A percentile compares a stretch with the other conserved stretches of the same genome.
Evolutionary conservation across 371 early-diverging fungal species (phyloP).

Genomic region (Chytridiales sp.): DNA sequence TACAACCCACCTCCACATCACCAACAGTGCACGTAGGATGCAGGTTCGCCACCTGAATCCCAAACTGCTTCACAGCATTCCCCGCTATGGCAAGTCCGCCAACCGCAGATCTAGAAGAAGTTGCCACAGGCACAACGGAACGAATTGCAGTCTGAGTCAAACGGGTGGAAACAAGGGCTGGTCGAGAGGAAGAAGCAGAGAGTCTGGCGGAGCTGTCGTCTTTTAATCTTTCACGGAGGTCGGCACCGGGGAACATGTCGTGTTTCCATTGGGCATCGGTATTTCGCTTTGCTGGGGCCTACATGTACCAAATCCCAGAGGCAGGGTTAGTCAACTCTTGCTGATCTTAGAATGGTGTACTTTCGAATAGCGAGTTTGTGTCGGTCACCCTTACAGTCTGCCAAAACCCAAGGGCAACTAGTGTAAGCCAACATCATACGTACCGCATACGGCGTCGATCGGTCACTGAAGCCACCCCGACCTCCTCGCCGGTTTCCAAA

Average conservation of each 20-base stretch:
- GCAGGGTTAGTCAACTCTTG: no score
- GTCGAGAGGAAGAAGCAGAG: no score
- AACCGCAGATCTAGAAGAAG: not conserved
- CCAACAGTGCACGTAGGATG: conserved; percentile 2
- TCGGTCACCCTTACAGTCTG: no score
- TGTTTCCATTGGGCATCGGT: conserved; percentile 10
- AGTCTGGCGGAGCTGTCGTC: not conserved
- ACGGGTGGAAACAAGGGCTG: not conserved
- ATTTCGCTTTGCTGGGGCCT: conserved; percentile 10
- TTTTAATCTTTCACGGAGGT: conserved; percentile 3
- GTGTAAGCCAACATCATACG: no score
- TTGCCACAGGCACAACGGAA: not conserved
- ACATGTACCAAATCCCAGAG: no score
- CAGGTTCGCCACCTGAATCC: conserved; percentile 8
- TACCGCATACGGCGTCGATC: no score
- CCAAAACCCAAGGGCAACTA: no score
- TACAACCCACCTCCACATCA: conserved; percentile 11
- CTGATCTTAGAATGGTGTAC: no score
- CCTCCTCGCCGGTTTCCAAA: no score
- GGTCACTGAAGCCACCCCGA: no score
- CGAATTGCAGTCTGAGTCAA: conserved; percentile 1
- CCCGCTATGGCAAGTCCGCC: not conserved
- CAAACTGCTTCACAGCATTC: not conserved
- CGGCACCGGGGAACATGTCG: conserved; percentile 13
- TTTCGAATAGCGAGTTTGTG: no score